Percentiles rank a stretch among this genome's conserved stretches.
Conservation (phyloP, 164 flowering plant species). For the Buxus sempervirens region DNA sequence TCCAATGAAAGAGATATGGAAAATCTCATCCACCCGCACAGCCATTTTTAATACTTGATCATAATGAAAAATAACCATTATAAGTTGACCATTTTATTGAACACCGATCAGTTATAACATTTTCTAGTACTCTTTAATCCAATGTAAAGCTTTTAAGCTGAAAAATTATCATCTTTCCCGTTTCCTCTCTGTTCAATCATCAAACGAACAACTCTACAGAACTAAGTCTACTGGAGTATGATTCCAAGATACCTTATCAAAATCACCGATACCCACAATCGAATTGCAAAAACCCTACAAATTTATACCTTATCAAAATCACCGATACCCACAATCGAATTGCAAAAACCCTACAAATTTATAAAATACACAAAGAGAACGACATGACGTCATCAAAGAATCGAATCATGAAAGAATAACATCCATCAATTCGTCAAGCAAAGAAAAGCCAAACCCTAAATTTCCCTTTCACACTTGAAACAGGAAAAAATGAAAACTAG, state of each 20-base stretch:
- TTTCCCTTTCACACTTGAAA: neutral
- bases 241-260: neutral
- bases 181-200: neutral
- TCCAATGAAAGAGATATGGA: too few relatives aligned
- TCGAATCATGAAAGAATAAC: neutral
- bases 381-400: too few relatives aligned
- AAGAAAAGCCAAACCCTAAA: conserved; percentile 5
- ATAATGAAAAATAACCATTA: too few relatives aligned
- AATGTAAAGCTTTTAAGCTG: too few relatives aligned
- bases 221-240: neutral
- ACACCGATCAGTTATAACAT: neutral
- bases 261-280: neutral
- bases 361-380: neutral
- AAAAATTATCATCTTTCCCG: neutral
- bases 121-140: too few relatives aligned
- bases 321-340: neutral
- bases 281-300: neutral
- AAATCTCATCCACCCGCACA: too few relatives aligned
- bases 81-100: too few relatives aligned
- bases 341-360: neutral
- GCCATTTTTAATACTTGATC: too few relatives aligned
- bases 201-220: neutral
- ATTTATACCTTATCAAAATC: too few relatives aligned
- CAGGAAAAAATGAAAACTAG: neutral
- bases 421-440: too few relatives aligned